Evolutionary conservation across 768 basidiomycete species (phyloP).

Genomic region (Agrocybe chaxingu): DNA sequence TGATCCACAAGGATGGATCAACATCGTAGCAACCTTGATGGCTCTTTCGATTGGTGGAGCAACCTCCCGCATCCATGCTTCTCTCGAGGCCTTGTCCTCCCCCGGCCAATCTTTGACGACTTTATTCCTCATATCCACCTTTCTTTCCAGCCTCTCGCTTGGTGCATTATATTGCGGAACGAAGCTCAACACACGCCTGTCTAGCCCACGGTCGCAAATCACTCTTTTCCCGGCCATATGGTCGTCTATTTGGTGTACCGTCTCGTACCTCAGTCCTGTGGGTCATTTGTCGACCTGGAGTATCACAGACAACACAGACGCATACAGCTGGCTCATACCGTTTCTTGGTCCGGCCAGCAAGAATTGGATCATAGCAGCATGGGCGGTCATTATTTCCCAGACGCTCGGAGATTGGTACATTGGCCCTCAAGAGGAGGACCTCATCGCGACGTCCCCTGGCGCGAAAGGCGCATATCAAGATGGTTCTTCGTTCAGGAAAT

Average conservation of each 20-base stretch:
- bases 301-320: constrained; percentile 46
- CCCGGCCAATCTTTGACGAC: constrained; percentile 43
- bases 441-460: constrained; percentile 1
- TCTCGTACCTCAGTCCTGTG: constrained; percentile 58
- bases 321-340: constrained; percentile 65
- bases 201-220: constrained; percentile 39
- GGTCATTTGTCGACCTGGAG: constrained; percentile 76
- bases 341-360: constrained; percentile 54
- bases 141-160: constrained; percentile 44
- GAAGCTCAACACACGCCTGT: constrained; percentile 26
- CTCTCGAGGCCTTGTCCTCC: constrained; percentile 54
- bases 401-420: constrained; percentile 56
- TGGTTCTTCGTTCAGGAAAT: constrained; percentile 22
- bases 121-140: constrained; percentile 36
- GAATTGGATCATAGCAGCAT: constrained; percentile 76
- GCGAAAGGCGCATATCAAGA: constrained; percentile 10
- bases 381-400: constrained; percentile 66
- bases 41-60: constrained; percentile 38
- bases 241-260: constrained; percentile 56
- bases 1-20: constrained; percentile 1
- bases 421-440: constrained; percentile 27
- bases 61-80: constrained; percentile 39
- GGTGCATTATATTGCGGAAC: constrained; percentile 35
- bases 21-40: constrained; percentile 30
- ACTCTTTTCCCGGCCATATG: constrained; percentile 69